These are phyloP conservation scores for Chaetothyriales sp. DNA, from an alignment of 2,329 filamentous ascomycete genomes.

Conservation along the genomic window DNA sequence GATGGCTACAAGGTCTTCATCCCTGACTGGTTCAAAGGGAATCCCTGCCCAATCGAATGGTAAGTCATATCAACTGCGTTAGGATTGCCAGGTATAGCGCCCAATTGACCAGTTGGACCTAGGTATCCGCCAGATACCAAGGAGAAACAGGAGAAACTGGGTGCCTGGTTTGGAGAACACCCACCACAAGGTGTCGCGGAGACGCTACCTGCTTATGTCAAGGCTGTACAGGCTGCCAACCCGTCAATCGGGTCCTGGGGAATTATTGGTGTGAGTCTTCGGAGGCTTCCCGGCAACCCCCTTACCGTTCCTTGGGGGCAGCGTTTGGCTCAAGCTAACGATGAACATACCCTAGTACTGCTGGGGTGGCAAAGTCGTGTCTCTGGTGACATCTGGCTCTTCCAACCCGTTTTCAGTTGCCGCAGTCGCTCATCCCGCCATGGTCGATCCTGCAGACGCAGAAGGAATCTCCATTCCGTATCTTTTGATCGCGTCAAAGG, in stretches of 20 bases:
- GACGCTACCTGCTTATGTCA: neutral
- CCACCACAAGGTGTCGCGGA: slow-evolving; percentile 38
- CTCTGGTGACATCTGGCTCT: slow-evolving; percentile 31
- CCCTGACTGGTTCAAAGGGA: slow-evolving; percentile 77
- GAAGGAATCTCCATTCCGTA: slow-evolving; percentile 43
- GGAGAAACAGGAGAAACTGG: slow-evolving; percentile 46
- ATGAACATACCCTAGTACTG: slow-evolving; percentile 29
- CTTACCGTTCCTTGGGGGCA: too few species aligned
- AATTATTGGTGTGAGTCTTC: slow-evolving; percentile 32
- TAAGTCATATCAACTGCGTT: neutral
- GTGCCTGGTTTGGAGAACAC: slow-evolving; percentile 41
- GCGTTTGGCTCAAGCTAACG: slow-evolving; percentile 21
- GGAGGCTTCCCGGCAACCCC: too few species aligned
- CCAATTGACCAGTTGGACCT: too few species aligned
- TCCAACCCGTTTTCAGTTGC: slow-evolving; percentile 37
- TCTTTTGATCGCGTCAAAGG: slow-evolving; percentile 42
- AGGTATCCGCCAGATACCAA: slow-evolving; percentile 43
- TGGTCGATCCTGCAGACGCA: slow-evolving; percentile 43
- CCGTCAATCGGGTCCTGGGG: slow-evolving; percentile 40
- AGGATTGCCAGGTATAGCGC: too few species aligned
- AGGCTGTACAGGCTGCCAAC: slow-evolving; percentile 36
- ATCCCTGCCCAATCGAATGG: slow-evolving; percentile 48
- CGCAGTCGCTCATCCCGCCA: slow-evolving; percentile 45
- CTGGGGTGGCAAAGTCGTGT: slow-evolving; percentile 45
- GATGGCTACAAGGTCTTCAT: slow-evolving; percentile 68